Base-by-base conservation (phyloP, 148 eudicot genomes). In the Hydrangea macrophylla region DNA sequence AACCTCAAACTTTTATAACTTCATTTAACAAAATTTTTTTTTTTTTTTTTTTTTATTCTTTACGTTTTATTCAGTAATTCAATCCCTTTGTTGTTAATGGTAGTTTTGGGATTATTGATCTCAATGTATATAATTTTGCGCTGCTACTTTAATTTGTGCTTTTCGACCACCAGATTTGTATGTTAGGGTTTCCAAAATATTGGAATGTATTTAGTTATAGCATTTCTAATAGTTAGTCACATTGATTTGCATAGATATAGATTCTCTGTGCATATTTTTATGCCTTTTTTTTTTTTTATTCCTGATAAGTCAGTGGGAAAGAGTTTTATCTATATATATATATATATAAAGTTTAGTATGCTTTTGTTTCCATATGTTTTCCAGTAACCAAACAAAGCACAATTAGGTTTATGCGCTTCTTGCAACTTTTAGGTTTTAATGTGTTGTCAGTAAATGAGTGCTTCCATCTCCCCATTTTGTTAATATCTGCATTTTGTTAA, bases 61-160 rank as follows among this genome's bases (percentile, higher is more conserved):
- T 62, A n/a, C 60, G 32, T 68, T 27, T 65, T 23, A 9, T 31
- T 63, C 63, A 40, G 24, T 53, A 5, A 0, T 50, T 5, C 30
- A 10, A 37, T 57, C 48, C 22, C 64, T 30, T 35, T 27, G 12
- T 18, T 31, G 35, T 50, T 60, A 5, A 48, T 36, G 13, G 22
- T 65, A 3, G 8, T 4, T 39, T 66, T 28, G 32, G 71, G 62
- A 51, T 53, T 33, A 10, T 65, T 54, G 70, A 79, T 75, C 76
- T 58, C 42, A 32, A 10, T 31, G 48, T 42, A 24, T 28, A 23
- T 23, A 69, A 33, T 24, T 45, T 48, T 30, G 18, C 28, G 13
- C 6, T 1, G 51, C 6, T 33, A 18, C 30, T 64, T 64, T 18
- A 25, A 26, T 35, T 45, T 60, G 0, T 17, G 22, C 25, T 48